Conservation (phyloP, 2,329 filamentous ascomycete species). For the Teratosphaeria viscida region DNA sequence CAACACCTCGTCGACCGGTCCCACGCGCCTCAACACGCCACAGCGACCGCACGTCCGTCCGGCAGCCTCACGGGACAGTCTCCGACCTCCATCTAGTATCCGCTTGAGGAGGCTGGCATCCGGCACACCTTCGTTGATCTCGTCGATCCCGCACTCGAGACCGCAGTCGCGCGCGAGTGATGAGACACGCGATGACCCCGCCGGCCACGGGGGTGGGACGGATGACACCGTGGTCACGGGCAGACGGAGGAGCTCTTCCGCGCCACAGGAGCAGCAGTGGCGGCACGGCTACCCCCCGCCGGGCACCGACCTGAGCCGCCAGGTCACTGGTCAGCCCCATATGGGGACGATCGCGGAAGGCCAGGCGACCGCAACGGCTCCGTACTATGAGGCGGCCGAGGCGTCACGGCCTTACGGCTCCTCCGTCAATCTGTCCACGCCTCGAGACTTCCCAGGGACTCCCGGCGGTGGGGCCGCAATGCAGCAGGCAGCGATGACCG, state of each 20-base stretch:
- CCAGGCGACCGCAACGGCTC: slow-evolving; percentile 2
- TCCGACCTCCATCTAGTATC: slow-evolving; percentile 23
- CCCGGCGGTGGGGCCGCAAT: slow-evolving; percentile 12
- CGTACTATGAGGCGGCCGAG: slow-evolving; percentile 4
- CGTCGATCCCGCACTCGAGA: slow-evolving; percentile 3
- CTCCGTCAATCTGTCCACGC: slow-evolving; percentile 7
- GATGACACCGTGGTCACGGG: slow-evolving; percentile 9
- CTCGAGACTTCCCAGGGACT: slow-evolving; percentile 9
- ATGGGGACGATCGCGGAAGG: slow-evolving; percentile 22
- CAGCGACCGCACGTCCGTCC: slow-evolving; percentile 2
- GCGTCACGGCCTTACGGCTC: slow-evolving; percentile 11
- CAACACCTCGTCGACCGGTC: slow-evolving; percentile 7
- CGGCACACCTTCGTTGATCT: slow-evolving; percentile 1
- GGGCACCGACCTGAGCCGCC: slow-evolving; percentile 15
- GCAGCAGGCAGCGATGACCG: slow-evolving; percentile 19
- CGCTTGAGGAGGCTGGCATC: slow-evolving; percentile 22
- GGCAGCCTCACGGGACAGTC: slow-evolving; percentile 16
- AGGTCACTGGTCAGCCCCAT: slow-evolving; percentile 12
- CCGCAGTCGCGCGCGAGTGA: slow-evolving; percentile 7
- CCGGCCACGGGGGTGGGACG: slow-evolving; percentile 1
- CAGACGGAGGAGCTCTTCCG: slow-evolving; percentile 23
- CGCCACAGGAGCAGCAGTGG: slow-evolving; percentile 17
- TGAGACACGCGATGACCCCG: neutral
- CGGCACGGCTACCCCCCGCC: slow-evolving; percentile 2
- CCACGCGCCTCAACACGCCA: slow-evolving; percentile 9